phyloP scores from a whole-genome alignment of 1,284 basidiomycete species.

The Singerocomus inundabilis region DNA sequence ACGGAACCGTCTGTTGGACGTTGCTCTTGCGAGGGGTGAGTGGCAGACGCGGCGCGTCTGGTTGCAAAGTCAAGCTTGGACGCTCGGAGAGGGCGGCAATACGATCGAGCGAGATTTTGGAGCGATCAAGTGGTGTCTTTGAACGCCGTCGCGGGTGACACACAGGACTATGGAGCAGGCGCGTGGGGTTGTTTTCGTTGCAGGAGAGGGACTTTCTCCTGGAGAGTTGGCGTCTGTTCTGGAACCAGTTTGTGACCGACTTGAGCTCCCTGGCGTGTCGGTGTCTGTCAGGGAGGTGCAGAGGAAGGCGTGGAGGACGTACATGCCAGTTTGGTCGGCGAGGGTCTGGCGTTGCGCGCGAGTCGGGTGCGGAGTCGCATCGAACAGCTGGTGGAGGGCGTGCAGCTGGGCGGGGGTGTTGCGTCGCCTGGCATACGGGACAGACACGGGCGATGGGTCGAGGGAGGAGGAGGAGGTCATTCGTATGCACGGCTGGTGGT shows the following conservation, averaged over 20 bases:
- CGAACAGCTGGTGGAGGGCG: conserved; percentile 40
- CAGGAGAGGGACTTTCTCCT: conserved; percentile 22
- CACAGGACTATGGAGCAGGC: conserved; percentile 2
- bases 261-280: conserved; percentile 31
- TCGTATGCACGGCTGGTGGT: conserved; percentile 11
- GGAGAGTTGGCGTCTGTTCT: conserved; percentile 33
- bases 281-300: conserved; percentile 3
- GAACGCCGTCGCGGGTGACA: conserved; percentile 8
- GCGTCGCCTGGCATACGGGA: conserved; percentile 35
- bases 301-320: conserved; percentile 13
- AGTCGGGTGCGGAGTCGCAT: conserved; percentile 42
- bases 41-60: conserved; percentile 23
- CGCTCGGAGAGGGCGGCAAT: conserved; percentile 42
- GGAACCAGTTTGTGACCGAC: conserved; percentile 37
- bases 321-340: conserved; percentile 45
- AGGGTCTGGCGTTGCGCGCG: conserved; percentile 43
- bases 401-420: conserved; percentile 40
- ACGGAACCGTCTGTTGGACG: background rate
- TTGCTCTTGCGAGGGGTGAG: conserved; percentile 33
- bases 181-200: conserved; percentile 24
- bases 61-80: conserved; percentile 21
- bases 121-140: conserved; percentile 22
- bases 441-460: conserved; percentile 9
- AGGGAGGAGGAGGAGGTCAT: conserved; percentile 15
- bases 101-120: conserved; percentile 40